Conservation (phyloP, 495 filamentous ascomycete genomes). For the Lasiosphaeria hispida region DNA sequence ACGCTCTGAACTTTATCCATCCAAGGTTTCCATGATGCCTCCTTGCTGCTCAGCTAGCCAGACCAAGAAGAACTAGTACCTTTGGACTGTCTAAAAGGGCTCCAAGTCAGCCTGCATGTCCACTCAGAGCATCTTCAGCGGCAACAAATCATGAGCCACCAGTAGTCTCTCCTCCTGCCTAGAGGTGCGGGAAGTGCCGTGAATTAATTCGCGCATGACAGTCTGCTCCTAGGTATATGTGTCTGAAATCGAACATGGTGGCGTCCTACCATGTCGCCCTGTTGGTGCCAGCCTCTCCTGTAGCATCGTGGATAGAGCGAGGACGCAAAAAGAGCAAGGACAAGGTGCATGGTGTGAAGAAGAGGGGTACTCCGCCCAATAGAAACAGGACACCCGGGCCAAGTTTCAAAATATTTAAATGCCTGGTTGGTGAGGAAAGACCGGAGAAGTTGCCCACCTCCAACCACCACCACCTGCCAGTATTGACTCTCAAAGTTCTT, state of each 20-base stretch:
- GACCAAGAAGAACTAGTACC: constrained; percentile 3
- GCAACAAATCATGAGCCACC: constrained; percentile 2
- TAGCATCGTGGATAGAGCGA: constrained; percentile 3
- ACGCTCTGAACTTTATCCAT: constrained; percentile 6
- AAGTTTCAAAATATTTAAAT: constrained; percentile 5
- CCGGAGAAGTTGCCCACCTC: constrained; percentile 5
- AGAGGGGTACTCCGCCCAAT: constrained; percentile 1
- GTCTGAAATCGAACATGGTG: constrained; percentile 4
- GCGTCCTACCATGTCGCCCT: constrained; percentile 3
- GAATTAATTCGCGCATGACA: constrained; percentile 2
- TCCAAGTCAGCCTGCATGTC: constrained; percentile 2
- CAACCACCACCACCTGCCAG: constrained; percentile 2
- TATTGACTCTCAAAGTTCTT: constrained; percentile 3
- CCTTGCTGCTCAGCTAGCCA: constrained; percentile 1
- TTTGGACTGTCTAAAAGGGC: constrained; percentile 2
- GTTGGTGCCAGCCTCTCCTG: constrained; percentile 5
- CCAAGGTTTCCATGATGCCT: constrained; percentile 2
- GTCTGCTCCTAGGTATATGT: constrained; percentile 1
- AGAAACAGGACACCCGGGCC: constrained; percentile 1
- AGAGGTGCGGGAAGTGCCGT: constrained; percentile 1
- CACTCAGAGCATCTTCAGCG: constrained; percentile 3
- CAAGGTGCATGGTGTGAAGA: constrained; percentile 2
- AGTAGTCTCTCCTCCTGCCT: constrained; percentile 1
- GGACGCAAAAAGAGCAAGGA: constrained; percentile 1
- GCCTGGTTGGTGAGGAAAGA: constrained; percentile 4